These are phyloP conservation scores for Exophiala bonariae DNA, from an alignment of 2,329 filamentous ascomycete species.

Conservation along the genomic window DNA sequence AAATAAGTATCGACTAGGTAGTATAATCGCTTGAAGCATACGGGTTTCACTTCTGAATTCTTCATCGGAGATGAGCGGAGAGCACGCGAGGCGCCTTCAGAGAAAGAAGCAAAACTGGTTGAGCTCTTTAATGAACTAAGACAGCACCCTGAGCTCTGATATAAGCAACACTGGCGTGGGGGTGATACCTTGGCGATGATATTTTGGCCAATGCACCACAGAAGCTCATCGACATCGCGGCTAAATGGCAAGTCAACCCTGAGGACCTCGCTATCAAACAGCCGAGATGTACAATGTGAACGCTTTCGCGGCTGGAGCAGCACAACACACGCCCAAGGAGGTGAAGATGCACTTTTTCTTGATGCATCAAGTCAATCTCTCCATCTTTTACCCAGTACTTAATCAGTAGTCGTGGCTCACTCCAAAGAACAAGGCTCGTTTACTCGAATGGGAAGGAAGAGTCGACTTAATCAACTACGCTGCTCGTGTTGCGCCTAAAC, in stretches of 20 bases:
- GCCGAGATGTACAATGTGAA: conserved; percentile 70
- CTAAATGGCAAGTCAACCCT: conserved; percentile 56
- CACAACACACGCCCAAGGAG: conserved; percentile 63
- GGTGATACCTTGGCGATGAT: neutral
- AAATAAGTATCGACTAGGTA: too few relatives aligned
- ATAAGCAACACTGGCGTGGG: conserved; percentile 2
- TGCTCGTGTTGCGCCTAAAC: neutral
- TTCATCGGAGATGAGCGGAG: conserved; percentile 50
- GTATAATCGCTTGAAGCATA: too few relatives aligned
- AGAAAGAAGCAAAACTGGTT: conserved; percentile 42
- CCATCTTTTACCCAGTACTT: conserved; percentile 69
- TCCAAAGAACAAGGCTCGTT: conserved; percentile 59
- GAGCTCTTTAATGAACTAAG: conserved; percentile 63
- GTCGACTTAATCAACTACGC: conserved; percentile 73
- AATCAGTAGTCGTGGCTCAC: conserved; percentile 56
- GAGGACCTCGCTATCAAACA: conserved; percentile 58
- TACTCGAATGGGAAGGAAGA: conserved; percentile 80
- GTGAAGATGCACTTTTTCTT: conserved; percentile 80
- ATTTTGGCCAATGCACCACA: conserved; percentile 42
- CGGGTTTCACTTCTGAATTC: conserved; percentile 21
- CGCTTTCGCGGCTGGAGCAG: conserved; percentile 58
- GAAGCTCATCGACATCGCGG: conserved; percentile 43
- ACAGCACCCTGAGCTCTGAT: conserved; percentile 47
- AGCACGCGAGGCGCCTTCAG: conserved; percentile 33
- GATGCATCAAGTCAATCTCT: conserved; percentile 74